Conservation (phyloP, 208 protist genomes). For the Acanthamoeba castellanii region DNA sequence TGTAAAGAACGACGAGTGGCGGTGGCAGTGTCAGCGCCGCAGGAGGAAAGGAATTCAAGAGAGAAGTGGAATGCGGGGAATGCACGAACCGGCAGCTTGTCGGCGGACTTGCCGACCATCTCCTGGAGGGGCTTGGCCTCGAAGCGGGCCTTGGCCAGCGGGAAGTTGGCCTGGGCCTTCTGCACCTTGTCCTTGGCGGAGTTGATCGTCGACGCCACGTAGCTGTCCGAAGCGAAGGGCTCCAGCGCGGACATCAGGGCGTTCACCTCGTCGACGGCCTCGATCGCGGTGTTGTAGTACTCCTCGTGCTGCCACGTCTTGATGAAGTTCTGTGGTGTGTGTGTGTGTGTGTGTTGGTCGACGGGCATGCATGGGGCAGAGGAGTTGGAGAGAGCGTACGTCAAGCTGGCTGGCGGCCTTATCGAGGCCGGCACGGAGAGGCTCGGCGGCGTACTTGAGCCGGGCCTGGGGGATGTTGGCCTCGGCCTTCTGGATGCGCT, state of each 20-base stretch:
- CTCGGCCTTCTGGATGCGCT: constrained; percentile 23
- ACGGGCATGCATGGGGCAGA: not conserved
- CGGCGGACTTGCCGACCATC: constrained; percentile 18
- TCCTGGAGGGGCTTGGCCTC: constrained; percentile 52
- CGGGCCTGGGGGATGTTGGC: constrained; percentile 43
- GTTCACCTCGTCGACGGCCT: constrained; percentile 54
- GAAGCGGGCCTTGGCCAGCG: constrained; percentile 57
- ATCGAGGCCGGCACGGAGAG: not conserved
- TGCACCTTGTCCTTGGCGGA: constrained; percentile 32
- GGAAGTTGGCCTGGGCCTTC: constrained; percentile 38
- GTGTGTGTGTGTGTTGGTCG: not conserved
- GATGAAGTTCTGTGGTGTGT: constrained; percentile 52
- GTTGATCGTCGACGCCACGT: not conserved
- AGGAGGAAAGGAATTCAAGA: not conserved
- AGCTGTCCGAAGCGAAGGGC: not conserved
- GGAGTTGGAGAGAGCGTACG: not conserved
- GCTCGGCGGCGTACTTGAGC: constrained; percentile 45
- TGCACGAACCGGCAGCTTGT: constrained; percentile 30
- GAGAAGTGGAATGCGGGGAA: not conserved
- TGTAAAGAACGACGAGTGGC: not conserved
- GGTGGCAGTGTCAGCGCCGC: not conserved
- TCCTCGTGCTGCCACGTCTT: constrained; percentile 36
- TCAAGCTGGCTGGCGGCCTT: not conserved
- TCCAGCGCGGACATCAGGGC: constrained; percentile 19
- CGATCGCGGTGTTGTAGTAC: constrained; percentile 63